These are phyloP conservation scores for Schwanniomyces pseudopolymorphus DNA, from an alignment of 805 yeast species.

Conservation along the genomic window DNA sequence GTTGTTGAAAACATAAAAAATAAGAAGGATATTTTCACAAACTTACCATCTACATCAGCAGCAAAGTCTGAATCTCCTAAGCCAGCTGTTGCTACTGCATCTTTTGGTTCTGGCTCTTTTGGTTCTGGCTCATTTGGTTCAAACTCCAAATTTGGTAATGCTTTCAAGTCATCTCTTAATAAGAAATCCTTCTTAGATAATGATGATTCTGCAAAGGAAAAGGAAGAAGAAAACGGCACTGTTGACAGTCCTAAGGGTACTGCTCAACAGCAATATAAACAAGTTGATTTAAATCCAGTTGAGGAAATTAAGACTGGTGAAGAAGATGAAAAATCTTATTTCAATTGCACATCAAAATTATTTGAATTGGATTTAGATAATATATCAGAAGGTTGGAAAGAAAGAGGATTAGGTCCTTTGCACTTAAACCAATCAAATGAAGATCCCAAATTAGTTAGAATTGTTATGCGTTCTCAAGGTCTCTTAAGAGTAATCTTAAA, in stretches of 20 bases:
- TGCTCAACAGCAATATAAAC: slow-evolving; percentile 43
- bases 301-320: slow-evolving; percentile 80
- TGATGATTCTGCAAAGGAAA: slow-evolving; percentile 14
- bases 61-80: slow-evolving; percentile 1
- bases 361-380: slow-evolving; percentile 70
- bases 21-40: slow-evolving; percentile 26
- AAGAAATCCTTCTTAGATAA: slow-evolving; percentile 61
- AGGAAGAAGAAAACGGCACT: slow-evolving; percentile 19
- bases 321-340: slow-evolving; percentile 73
- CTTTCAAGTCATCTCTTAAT: slow-evolving; percentile 51
- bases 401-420: slow-evolving; percentile 86
- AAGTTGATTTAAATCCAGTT: slow-evolving; percentile 56
- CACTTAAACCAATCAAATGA: slow-evolving; percentile 61
- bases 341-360: slow-evolving; percentile 71
- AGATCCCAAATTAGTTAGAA: slow-evolving; percentile 50
- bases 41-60: slow-evolving; percentile 13
- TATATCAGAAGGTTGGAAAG: slow-evolving; percentile 86
- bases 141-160: slow-evolving; percentile 48
- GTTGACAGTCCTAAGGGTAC: slow-evolving; percentile 12
- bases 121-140: slow-evolving; percentile 41
- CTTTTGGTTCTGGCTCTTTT: slow-evolving; percentile 6
- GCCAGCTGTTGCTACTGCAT: slow-evolving; percentile 7
- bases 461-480: slow-evolving; percentile 91
- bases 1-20: slow-evolving; percentile 22
- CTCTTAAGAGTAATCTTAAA: slow-evolving; percentile 80